Evolutionary conservation across 2,329 filamentous ascomycete species (phyloP).

Genomic region (Fusarium annulatum): DNA sequence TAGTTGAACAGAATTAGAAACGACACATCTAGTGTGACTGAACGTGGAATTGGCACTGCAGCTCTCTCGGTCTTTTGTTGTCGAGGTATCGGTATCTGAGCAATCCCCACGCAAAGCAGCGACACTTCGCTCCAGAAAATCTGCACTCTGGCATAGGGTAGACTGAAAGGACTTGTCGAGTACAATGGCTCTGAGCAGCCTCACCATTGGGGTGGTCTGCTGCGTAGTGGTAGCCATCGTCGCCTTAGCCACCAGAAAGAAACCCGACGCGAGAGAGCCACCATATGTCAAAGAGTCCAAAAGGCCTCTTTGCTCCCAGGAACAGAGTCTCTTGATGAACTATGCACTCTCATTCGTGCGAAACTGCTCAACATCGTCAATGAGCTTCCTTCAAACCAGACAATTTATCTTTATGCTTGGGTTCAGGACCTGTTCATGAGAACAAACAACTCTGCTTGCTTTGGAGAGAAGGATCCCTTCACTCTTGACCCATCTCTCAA

Average conservation of each 20-base stretch:
- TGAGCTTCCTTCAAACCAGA: constrained; percentile 5
- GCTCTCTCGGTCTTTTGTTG: not conserved
- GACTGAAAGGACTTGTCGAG: accelerated
- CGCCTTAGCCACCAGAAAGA: not conserved
- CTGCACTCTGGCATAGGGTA: not conserved
- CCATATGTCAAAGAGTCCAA: constrained; percentile 28
- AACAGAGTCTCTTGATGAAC: constrained; percentile 25
- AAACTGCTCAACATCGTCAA: constrained; percentile 21
- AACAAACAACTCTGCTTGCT: constrained; percentile 37
- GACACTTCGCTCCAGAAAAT: not conserved
- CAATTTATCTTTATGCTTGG: constrained; percentile 29
- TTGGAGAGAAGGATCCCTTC: constrained; percentile 34
- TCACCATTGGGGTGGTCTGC: constrained; percentile 16
- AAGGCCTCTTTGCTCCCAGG: constrained; percentile 32
- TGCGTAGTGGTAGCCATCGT: constrained; percentile 14
- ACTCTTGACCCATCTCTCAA: constrained; percentile 7
- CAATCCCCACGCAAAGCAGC: not conserved
- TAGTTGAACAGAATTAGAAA: not conserved
- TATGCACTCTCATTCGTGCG: constrained; percentile 8
- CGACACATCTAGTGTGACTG: not conserved
- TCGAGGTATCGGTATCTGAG: not conserved
- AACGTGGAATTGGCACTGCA: not conserved
- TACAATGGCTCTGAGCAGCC: constrained; percentile 16
- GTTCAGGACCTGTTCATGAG: constrained; percentile 33
- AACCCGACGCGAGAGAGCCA: constrained; percentile 27